These are phyloP conservation scores for Boletus barrowsii DNA, from an alignment of 768 basidiomycete species.

Conservation along the genomic window DNA sequence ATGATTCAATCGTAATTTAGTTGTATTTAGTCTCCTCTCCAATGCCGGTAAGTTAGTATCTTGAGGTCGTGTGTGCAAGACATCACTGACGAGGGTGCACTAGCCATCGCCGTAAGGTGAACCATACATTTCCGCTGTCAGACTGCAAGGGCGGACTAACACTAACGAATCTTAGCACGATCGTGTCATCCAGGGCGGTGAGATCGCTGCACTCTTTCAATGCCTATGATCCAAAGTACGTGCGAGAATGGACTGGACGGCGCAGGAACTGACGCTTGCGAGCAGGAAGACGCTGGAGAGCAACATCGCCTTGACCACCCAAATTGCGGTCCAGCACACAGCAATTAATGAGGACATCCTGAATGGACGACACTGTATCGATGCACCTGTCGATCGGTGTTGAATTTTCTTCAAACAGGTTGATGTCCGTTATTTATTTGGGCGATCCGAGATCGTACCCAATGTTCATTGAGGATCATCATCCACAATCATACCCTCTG, in stretches of 20 bases:
- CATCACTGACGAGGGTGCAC: not conserved
- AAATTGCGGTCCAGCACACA: not conserved
- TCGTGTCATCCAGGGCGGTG: slow-evolving; percentile 10
- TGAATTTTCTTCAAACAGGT: not conserved
- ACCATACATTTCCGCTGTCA: not conserved
- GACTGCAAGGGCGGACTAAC: not conserved
- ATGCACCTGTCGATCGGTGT: not conserved
- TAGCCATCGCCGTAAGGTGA: slow-evolving; percentile 14
- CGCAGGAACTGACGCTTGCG: not conserved
- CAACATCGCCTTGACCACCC: slow-evolving; percentile 7
- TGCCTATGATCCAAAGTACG: not conserved
- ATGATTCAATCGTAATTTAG: not conserved
- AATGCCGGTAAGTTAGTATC: slow-evolving; percentile 1
- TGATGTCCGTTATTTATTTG: not conserved
- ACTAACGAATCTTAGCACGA: not conserved
- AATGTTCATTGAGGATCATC: too few species aligned
- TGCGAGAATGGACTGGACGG: not conserved
- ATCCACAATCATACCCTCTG: not conserved
- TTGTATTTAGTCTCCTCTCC: not conserved
- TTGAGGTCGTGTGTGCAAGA: not conserved
- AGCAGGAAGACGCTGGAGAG: not conserved
- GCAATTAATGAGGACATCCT: too few species aligned
- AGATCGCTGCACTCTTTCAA: slow-evolving; percentile 6
- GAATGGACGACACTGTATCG: not conserved
- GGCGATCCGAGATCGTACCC: not conserved